Percentiles rank a stretch among this genome's conserved stretches.
Conservation (phyloP, 345 rosid genomes). For the Eucalyptus pauciflora region DNA sequence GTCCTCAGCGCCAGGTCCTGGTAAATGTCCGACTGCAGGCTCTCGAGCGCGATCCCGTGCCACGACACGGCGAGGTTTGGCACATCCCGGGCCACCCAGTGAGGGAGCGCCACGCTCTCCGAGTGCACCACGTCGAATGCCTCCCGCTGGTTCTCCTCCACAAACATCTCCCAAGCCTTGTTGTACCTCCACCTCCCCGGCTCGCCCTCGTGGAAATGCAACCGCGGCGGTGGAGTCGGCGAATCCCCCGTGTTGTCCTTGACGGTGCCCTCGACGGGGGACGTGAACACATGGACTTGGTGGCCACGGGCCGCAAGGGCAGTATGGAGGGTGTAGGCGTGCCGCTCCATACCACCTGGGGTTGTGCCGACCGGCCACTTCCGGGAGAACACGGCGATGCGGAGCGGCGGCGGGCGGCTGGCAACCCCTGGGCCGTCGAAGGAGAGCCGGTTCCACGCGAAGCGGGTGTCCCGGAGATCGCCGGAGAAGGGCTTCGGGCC, state of each 20-base stretch:
- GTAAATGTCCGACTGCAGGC: slow-evolving; percentile 64
- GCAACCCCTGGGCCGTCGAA: neutral
- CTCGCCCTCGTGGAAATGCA: slow-evolving; percentile 72
- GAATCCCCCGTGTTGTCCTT: neutral
- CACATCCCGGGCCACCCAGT: slow-evolving; percentile 51
- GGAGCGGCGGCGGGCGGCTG: slow-evolving; percentile 19
- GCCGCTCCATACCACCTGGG: slow-evolving; percentile 99
- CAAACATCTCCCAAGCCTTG: slow-evolving; percentile 80
- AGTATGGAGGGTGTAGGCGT: slow-evolving; percentile 67
- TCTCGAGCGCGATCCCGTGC: slow-evolving; percentile 94
- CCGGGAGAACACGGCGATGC: slow-evolving; percentile 76
- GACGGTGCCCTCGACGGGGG: slow-evolving; percentile 23
- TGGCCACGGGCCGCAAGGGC: slow-evolving; percentile 80
- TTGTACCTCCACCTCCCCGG: slow-evolving; percentile 63
- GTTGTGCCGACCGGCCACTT: slow-evolving; percentile 75
- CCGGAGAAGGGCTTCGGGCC: slow-evolving; percentile 43
- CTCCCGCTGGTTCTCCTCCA: slow-evolving; percentile 38
- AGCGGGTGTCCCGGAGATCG: slow-evolving; percentile 43
- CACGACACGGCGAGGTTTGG: slow-evolving; percentile 73
- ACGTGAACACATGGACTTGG: slow-evolving; percentile 72
- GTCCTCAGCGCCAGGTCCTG: slow-evolving; percentile 69
- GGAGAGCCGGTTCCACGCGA: slow-evolving; percentile 69
- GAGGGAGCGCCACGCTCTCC: slow-evolving; percentile 86
- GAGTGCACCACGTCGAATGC: slow-evolving; percentile 79
- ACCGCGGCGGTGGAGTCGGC: slow-evolving; percentile 4